Percentiles rank a stretch among this genome's conserved stretches.
Conservation (phyloP, 257 asterid species). For the Nicotiana sylvestris region DNA sequence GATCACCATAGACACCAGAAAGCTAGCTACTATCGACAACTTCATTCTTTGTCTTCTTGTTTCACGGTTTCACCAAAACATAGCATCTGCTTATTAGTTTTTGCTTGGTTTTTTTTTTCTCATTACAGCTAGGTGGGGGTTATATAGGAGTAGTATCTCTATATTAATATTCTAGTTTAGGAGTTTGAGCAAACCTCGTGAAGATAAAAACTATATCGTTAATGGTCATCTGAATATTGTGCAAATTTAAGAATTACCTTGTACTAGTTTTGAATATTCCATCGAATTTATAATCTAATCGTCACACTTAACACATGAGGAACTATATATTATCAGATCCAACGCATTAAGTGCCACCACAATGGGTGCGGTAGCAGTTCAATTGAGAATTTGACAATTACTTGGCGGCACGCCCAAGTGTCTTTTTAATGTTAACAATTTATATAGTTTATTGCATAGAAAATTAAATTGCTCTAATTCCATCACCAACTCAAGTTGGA, state of each 20-base stretch:
- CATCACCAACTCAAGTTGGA: no score
- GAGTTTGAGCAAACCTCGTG: not conserved
- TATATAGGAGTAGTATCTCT: not conserved
- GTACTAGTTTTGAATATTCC: not conserved
- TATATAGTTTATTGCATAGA: no score
- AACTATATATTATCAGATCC: not conserved
- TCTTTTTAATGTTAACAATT: no score
- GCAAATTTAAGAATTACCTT: not conserved
- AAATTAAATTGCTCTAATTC: no score
- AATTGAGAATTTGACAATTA: no score
- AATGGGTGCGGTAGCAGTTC: no score
- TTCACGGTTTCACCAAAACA: not conserved
- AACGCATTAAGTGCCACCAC: not conserved
- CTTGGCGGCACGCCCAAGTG: no score
- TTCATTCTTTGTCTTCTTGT: constrained; percentile 9
- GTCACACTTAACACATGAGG: not conserved
- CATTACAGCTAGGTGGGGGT: constrained; percentile 10
- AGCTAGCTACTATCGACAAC: not conserved
- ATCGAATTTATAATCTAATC: not conserved
- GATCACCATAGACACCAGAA: constrained; percentile 14
- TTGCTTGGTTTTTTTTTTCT: not conserved
- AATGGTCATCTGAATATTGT: not conserved
- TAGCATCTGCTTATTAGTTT: not conserved
- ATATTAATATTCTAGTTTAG: constrained; percentile 1
- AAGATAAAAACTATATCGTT: not conserved